Evolutionary conservation across 345 rosid genomes (phyloP), one percentile per base, ranked within the genome.

Genomic region (Brassica nigra): DNA sequence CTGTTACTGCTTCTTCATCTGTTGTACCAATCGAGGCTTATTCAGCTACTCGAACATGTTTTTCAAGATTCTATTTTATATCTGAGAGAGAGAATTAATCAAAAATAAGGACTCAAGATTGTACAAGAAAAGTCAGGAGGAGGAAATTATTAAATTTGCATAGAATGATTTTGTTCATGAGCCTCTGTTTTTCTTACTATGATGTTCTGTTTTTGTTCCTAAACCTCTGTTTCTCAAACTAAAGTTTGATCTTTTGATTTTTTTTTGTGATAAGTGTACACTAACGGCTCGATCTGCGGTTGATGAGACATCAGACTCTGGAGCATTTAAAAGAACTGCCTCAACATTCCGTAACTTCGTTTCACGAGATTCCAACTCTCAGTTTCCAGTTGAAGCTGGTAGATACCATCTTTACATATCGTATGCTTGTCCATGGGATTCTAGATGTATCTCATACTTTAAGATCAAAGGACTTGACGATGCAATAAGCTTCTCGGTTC

Each of bases 381-480:
- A 78, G 39, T 95, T 95, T 78, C 90, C 90, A 14, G 88, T 91
- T 15, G 97, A 90, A 70, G 80, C 97, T 6, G 92, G 95, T 71
- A 89, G 98, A 84, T 94, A 94, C 84, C 98, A 92, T 91, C 88
- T 95, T 39, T 95, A 95, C 61, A 78, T 95, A 74, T 94, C 97
- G 2, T 92, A 94, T 86, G 98, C 98, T 71, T 94, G 98, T 76
- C 98, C 98, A 8, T 91, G 98, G 98, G 98, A 96, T 55, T 90
- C 91, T 27, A 86, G 98, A 77, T 91, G 97, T 68, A 89, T 94
- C 71, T 87, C 97, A 15, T 92, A 82, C 85, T 80, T 94, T 80
- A 90, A 88, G 88, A 76, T 92, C 78, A 95, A 92, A 82, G 97
- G 97, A 62, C 97, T 95, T 57, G 91, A 89, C 29, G 84, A 87